phyloP scores from a whole-genome alignment of 345 rosid genomes.

The Heritiera fomes region DNA sequence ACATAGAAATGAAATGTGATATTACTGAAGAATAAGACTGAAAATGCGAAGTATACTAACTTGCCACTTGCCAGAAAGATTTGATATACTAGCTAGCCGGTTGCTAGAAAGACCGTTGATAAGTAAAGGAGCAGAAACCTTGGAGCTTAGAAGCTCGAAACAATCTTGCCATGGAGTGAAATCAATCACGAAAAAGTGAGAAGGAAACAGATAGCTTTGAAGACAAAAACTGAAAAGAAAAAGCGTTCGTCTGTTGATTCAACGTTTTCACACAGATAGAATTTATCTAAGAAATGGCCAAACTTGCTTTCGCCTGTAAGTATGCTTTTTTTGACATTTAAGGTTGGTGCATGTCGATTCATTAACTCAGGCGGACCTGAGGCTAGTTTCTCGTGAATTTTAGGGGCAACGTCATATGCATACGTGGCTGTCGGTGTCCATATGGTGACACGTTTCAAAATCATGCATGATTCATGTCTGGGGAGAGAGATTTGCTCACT shows the following conservation, averaged over 20 bases:
- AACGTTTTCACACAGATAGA: conserved; percentile 6
- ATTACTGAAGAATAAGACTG: neutral
- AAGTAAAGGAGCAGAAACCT: neutral
- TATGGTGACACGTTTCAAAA: neutral
- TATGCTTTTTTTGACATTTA: conserved; percentile 15
- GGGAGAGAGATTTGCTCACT: neutral
- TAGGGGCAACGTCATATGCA: neutral
- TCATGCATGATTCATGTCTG: neutral
- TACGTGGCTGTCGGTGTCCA: neutral
- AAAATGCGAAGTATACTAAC: neutral
- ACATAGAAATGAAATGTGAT: neutral
- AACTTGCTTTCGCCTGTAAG: neutral
- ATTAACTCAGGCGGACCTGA: neutral
- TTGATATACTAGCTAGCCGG: neutral
- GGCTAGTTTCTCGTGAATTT: neutral
- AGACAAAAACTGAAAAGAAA: neutral
- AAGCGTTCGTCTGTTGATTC: neutral
- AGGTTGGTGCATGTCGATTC: neutral
- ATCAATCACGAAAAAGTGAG: neutral
- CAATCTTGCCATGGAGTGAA: neutral
- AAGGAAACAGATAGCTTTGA: neutral
- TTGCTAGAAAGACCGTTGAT: neutral
- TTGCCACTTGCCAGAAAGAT: neutral
- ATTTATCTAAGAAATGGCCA: neutral
- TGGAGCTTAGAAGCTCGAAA: conserved; percentile 2